Evolutionary conservation across 306 rosid species (phyloP), one percentile per base, ranked within the genome.

Genomic region (Cicer yamashitae): DNA sequence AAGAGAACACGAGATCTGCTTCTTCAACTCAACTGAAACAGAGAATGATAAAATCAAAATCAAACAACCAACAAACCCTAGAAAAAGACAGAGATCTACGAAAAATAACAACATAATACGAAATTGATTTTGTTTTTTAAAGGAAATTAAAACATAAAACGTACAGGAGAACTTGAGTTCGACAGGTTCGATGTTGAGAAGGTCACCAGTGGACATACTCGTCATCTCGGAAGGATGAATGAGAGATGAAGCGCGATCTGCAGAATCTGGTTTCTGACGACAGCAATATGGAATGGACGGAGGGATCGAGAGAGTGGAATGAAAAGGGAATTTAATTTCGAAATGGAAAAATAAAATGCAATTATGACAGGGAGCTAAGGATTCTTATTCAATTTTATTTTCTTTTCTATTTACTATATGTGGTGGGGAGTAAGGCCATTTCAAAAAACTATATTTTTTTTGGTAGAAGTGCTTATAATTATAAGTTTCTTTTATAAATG

Each of bases 1-100:
- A 79, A 93, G 96, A 83, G 96, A 84, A 71, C 92, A 91, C 6
- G 96, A 89, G 93, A 93, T 93, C 98, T 91, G 97, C 84, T 88
- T 91, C 91, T 79, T 93, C 88, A 93, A 83, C 81, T 93, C 97
- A 83, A 93, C 98, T 93, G 74, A 79, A 40, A 22, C 12, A 43
- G 57, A 1, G 45, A 70, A 15, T 0, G 1, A 76, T 20, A 41
- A 57, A 81, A 76, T 50, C 17, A 2, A 79, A 75, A 68, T 25
- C 7, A 77, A 15, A 67, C 64, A 66, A 11, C 56, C 10, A 1
- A 17, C 30, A 67, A 84, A 81, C 64, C 78, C 71, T 39, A 64
- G 43, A 76, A 78, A 68, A 81, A 37, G 48, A 51, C 34, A 58
- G 39, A 37, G 41, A 61, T 52, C 37, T 6, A 48, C 12, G 34